phyloP scores from a whole-genome alignment of 2,329 filamentous ascomycete species.

The Alternaria brassicae region DNA sequence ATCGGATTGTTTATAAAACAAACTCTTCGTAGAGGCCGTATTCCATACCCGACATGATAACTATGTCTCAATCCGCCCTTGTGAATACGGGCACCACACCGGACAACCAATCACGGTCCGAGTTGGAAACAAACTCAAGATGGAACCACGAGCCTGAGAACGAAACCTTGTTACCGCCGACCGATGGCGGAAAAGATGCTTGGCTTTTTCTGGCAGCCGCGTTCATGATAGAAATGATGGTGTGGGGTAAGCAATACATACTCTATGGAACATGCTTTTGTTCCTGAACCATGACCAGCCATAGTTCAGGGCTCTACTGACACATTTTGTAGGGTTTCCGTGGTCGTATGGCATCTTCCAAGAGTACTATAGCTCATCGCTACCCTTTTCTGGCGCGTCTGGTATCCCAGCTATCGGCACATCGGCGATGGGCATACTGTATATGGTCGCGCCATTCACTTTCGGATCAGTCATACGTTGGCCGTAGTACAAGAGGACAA shows the following conservation, averaged over 20 bases:
- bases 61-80: slow-evolving; percentile 1
- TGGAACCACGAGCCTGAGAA: slow-evolving; percentile 13
- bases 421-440: slow-evolving; percentile 63
- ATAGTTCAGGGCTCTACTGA: slow-evolving; percentile 1
- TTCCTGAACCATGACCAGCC: not conserved
- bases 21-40: not conserved
- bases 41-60: not conserved
- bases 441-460: slow-evolving; percentile 53
- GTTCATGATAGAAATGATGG: slow-evolving; percentile 59
- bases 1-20: not conserved
- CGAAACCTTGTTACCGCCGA: slow-evolving; percentile 50
- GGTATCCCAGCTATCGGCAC: slow-evolving; percentile 70
- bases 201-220: slow-evolving; percentile 60
- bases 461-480: slow-evolving; percentile 47
- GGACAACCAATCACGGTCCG: slow-evolving; percentile 4
- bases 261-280: not conserved
- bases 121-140: slow-evolving; percentile 9
- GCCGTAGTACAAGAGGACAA: slow-evolving; percentile 40
- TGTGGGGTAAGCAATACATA: slow-evolving; percentile 52
- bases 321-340: slow-evolving; percentile 63
- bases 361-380: slow-evolving; percentile 68
- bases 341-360: slow-evolving; percentile 76
- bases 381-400: slow-evolving; percentile 62
- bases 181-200: slow-evolving; percentile 60
- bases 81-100: not conserved